A percentile compares a stretch with the other conserved stretches of the same genome.
Evolutionary conservation across 2,329 filamentous ascomycete genomes (phyloP).

Genomic region (Botryotinia narcissicola): DNA sequence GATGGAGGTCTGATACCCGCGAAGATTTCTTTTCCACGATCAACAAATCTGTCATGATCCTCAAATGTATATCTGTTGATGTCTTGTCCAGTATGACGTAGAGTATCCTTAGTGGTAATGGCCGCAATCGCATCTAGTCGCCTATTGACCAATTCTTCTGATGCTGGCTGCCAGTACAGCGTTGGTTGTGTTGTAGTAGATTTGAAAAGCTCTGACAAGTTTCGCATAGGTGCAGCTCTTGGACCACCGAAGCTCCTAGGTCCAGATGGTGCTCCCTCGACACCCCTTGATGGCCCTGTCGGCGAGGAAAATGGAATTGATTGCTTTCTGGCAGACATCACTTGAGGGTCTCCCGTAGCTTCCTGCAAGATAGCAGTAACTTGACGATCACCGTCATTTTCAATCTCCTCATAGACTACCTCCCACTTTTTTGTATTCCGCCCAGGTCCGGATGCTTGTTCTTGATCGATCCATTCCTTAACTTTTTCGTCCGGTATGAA

Average conservation of each 20-base stretch:
- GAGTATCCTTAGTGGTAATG: slow-evolving; percentile 42
- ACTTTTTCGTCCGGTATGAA: slow-evolving; percentile 79
- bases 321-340: slow-evolving; percentile 3
- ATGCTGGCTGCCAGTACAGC: slow-evolving; percentile 63
- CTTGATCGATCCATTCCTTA: slow-evolving; percentile 68
- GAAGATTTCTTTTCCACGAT: slow-evolving; percentile 69
- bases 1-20: slow-evolving; percentile 59
- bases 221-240: slow-evolving; percentile 37
- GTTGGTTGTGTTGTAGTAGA: slow-evolving; percentile 61
- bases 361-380: slow-evolving; percentile 58
- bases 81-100: slow-evolving; percentile 44
- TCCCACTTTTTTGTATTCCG: slow-evolving; percentile 60
- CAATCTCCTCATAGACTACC: slow-evolving; percentile 63
- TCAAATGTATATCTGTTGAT: slow-evolving; percentile 70
- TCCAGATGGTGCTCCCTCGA: slow-evolving; percentile 37
- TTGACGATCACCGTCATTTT: slow-evolving; percentile 52
- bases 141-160: slow-evolving; percentile 59
- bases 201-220: slow-evolving; percentile 54
- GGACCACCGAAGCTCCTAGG: slow-evolving; percentile 27
- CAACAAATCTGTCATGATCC: slow-evolving; percentile 62
- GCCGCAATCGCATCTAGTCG: slow-evolving; percentile 60
- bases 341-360: slow-evolving; percentile 28
- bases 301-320: slow-evolving; percentile 37
- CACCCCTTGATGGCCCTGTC: slow-evolving; percentile 30
- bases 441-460: slow-evolving; percentile 49